Percentiles rank a stretch among this genome's conserved stretches.
Conservation (phyloP, 2,329 filamentous ascomycete genomes). For the Esteya vermicola region DNA sequence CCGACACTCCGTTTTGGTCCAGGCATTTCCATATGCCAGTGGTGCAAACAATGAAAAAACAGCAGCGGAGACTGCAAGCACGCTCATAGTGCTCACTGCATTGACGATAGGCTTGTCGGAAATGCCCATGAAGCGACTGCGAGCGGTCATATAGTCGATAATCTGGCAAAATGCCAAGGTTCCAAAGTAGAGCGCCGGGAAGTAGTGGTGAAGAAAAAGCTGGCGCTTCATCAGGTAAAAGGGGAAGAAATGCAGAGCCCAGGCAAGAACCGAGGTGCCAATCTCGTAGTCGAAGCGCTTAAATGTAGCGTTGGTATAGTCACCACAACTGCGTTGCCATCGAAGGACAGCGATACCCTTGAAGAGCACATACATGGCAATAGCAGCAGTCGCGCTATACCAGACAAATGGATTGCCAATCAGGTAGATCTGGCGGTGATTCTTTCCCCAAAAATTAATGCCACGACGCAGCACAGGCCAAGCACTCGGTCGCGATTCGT, state of each 20-base stretch:
- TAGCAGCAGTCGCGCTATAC: conserved; percentile 73
- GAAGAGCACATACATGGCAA: conserved; percentile 65
- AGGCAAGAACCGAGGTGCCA: conserved; percentile 77
- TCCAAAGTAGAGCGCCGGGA: conserved; percentile 91
- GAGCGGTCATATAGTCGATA: conserved; percentile 70
- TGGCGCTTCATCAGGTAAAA: conserved; percentile 98
- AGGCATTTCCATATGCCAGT: conserved; percentile 81
- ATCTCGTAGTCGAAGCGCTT: conserved; percentile 98
- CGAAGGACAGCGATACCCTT: conserved; percentile 78
- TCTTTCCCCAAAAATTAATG: conserved; percentile 98
- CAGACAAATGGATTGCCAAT: conserved; percentile 91
- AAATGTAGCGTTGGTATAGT: conserved; percentile 71
- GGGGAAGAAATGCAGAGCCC: conserved; percentile 97
- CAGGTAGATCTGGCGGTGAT: conserved; percentile 90
- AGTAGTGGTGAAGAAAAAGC: conserved; percentile 96
- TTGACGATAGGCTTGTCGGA: conserved; percentile 60
- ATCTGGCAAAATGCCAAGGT: conserved; percentile 79
- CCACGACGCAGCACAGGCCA: conserved; percentile 88
- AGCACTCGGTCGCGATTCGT: conserved; percentile 87
- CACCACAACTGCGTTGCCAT: conserved; percentile 86
- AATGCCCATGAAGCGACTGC: conserved; percentile 54
- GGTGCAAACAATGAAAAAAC: conserved; percentile 80
- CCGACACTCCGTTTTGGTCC: conserved; percentile 81
- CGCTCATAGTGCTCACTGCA: conserved; percentile 54
- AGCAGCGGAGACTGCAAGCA: conserved; percentile 59